Conservation (phyloP, 2,329 filamentous ascomycete genomes). For the Apiospora rasikravindrae region DNA sequence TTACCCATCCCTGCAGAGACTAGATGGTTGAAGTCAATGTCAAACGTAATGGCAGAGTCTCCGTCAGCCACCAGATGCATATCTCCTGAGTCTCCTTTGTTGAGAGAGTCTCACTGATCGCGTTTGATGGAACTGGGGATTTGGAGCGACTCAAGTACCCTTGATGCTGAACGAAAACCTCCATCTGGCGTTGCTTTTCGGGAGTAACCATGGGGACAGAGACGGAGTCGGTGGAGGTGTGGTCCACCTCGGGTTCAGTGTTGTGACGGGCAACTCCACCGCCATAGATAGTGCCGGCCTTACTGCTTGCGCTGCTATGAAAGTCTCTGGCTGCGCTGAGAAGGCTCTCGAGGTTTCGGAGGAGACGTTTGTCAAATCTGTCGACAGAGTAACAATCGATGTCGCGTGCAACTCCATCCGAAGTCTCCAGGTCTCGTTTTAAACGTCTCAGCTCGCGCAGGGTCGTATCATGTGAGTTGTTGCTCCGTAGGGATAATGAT, state of each 20-base stretch:
- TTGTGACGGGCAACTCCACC: background rate
- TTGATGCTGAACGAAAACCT: background rate
- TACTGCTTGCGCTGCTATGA: background rate
- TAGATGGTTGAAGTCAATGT: background rate
- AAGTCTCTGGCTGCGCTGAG: background rate
- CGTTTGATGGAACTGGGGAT: background rate
- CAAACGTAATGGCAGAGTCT: background rate
- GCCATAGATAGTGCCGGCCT: background rate
- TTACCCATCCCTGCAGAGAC: background rate
- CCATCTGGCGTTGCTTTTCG: background rate
- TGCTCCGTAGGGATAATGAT: background rate
- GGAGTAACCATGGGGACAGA: background rate
- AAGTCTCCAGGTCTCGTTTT: background rate
- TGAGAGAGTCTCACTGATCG: background rate
- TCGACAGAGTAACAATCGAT: background rate
- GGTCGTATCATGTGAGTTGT: background rate
- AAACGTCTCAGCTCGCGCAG: background rate
- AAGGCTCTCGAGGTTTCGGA: background rate
- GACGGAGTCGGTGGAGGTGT: background rate
- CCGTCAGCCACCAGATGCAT: background rate
- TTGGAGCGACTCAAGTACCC: background rate
- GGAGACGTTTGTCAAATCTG: background rate
- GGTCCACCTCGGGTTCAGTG: fast-evolving
- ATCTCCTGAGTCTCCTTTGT: too few species aligned
- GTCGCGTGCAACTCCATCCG: too few species aligned